Conservation (phyloP, 2,329 filamentous ascomycete species). For the Colletotrichum agaves region DNA sequence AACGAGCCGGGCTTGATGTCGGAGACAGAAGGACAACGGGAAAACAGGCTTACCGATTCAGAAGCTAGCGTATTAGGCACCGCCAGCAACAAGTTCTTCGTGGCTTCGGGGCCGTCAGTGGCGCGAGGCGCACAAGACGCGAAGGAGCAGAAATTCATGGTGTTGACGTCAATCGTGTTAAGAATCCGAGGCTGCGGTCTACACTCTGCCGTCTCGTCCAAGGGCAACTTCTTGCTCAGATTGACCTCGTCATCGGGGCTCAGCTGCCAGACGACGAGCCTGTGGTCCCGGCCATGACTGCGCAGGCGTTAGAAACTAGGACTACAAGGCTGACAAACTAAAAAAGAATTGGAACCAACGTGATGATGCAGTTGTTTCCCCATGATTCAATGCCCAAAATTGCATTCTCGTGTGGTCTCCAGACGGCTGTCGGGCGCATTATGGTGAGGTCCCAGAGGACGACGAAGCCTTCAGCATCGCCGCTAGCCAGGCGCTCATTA, state of each 20-base stretch:
- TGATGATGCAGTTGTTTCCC: conserved; percentile 79
- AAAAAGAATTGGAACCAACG: conserved; percentile 66
- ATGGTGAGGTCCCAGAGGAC: conserved; percentile 86
- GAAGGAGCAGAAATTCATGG: conserved; percentile 95
- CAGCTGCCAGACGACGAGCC: conserved; percentile 86
- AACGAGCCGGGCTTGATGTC: conserved; percentile 19
- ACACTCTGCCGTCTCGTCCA: conserved; percentile 65
- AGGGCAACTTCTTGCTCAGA: conserved; percentile 76
- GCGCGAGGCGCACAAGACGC: conserved; percentile 60
- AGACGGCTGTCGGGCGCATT: conserved; percentile 84
- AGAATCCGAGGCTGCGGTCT: conserved; percentile 84
- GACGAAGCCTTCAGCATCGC: conserved; percentile 90
- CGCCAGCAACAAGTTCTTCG: conserved; percentile 69
- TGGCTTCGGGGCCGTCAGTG: not conserved
- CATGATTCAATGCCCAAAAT: conserved; percentile 81
- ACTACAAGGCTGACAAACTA: not conserved
- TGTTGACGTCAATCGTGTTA: conserved; percentile 85
- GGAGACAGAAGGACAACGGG: conserved; percentile 15
- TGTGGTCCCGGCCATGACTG: conserved; percentile 92
- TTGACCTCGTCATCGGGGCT: conserved; percentile 66
- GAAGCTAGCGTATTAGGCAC: conserved; percentile 82
- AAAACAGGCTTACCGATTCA: conserved; percentile 66
- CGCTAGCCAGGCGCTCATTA: conserved; percentile 84
- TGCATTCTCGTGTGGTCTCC: conserved; percentile 83
- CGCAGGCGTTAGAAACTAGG: conserved; percentile 1